phyloP scores from a whole-genome alignment of 495 filamentous ascomycete genomes.

The Penicillium egyptiacum region DNA sequence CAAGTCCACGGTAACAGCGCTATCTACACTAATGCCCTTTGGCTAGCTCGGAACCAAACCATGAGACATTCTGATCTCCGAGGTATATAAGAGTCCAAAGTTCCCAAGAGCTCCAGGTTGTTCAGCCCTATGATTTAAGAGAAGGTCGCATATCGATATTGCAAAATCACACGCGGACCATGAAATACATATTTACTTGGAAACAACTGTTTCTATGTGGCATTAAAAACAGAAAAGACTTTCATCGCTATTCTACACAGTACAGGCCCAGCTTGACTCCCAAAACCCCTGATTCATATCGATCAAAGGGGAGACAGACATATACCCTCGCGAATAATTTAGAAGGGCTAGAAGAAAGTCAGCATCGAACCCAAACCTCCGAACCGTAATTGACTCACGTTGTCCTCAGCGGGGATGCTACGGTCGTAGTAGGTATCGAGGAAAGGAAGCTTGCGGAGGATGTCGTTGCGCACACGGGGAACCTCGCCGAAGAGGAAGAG shows the following conservation, averaged over 20 bases:
- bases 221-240: slow-evolving; percentile 32
- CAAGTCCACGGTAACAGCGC: neutral
- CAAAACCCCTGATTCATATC: neutral
- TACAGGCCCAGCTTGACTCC: slow-evolving; percentile 8
- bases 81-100: neutral
- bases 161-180: neutral
- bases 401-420: slow-evolving; percentile 64
- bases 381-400: slow-evolving; percentile 39
- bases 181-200: slow-evolving; percentile 7
- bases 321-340: slow-evolving; percentile 29
- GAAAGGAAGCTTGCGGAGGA: slow-evolving; percentile 61
- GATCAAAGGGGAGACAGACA: slow-evolving; percentile 4
- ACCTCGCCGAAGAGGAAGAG: slow-evolving; percentile 72
- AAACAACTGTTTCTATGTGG: slow-evolving; percentile 39
- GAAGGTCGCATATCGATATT: neutral
- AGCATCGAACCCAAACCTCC: slow-evolving; percentile 16
- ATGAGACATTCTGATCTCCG: neutral
- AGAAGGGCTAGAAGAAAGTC: slow-evolving; percentile 41
- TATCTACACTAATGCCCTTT: neutral
- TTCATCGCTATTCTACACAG: slow-evolving; percentile 33
- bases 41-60: neutral
- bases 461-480: slow-evolving; percentile 65
- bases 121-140: neutral
- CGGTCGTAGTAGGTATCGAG: slow-evolving; percentile 58
- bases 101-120: neutral